Conservation (phyloP, 2,329 filamentous ascomycete genomes). For the Aspergillus novoparasiticus region DNA sequence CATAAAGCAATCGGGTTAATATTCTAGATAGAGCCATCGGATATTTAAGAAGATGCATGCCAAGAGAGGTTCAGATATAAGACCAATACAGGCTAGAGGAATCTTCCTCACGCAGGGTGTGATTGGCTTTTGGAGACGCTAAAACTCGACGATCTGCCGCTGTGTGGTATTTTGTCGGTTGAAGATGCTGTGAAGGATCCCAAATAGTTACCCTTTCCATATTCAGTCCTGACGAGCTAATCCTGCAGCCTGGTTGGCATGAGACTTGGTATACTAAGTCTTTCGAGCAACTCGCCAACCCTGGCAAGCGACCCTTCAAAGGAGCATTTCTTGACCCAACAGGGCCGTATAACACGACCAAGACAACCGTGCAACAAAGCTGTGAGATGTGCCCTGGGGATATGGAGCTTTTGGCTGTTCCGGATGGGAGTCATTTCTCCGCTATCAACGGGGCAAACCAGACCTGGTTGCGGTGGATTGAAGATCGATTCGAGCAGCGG, state of each 20-base stretch:
- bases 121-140: no score
- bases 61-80: no score
- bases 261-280: conserved; percentile 14
- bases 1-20: no score
- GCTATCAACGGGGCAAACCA: conserved; percentile 18
- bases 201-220: conserved; percentile 15
- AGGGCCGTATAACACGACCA: conserved; percentile 15
- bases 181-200: conserved; percentile 4
- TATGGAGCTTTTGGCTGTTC: conserved; percentile 15
- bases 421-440: conserved; percentile 16
- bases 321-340: conserved; percentile 17
- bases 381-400: conserved; percentile 11
- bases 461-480: conserved; percentile 22
- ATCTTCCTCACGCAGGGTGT: no score
- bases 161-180: no score
- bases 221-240: conserved; percentile 9
- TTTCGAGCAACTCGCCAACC: conserved; percentile 18
- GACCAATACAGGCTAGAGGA: no score
- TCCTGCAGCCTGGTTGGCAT: conserved; percentile 14
- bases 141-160: no score
- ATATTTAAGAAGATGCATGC: no score
- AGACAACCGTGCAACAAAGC: conserved; percentile 9
- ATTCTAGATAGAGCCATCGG: no score
- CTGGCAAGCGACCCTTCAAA: conserved; percentile 13
- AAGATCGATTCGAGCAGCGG: conserved; percentile 17